Conservation (phyloP, 345 rosid genomes). For the Heritiera fomes region DNA sequence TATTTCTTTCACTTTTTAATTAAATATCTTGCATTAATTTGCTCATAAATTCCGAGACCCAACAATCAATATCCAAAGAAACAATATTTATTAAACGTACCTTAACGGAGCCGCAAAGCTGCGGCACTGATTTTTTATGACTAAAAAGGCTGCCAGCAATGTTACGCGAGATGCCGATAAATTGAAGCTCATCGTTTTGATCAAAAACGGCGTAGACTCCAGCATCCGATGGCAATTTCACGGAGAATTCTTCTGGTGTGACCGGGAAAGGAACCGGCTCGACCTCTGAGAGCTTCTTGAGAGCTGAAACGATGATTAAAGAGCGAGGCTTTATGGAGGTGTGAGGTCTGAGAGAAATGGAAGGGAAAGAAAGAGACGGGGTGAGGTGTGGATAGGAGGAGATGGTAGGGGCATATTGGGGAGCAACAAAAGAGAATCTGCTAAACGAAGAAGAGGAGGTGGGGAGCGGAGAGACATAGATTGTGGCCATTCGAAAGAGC, state of each 20-base stretch:
- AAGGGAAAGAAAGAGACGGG: slow-evolving; percentile 38
- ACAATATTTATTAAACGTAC: slow-evolving; percentile 27
- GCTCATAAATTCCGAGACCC: neutral
- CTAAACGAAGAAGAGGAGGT: slow-evolving; percentile 45
- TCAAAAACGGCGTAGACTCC: slow-evolving; percentile 88
- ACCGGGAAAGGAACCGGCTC: slow-evolving; percentile 42
- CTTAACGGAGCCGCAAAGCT: slow-evolving; percentile 75
- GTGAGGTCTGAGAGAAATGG: slow-evolving; percentile 42
- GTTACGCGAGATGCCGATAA: slow-evolving; percentile 81
- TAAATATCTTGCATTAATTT: neutral
- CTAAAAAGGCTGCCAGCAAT: slow-evolving; percentile 65
- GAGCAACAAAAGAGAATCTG: slow-evolving; percentile 17
- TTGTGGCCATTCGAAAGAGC: slow-evolving; percentile 42
- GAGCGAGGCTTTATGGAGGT: slow-evolving; percentile 36
- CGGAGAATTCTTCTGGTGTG: slow-evolving; percentile 35
- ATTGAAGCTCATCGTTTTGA: slow-evolving; percentile 61
- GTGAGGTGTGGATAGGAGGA: slow-evolving; percentile 42
- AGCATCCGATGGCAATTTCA: slow-evolving; percentile 48
- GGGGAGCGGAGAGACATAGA: slow-evolving; percentile 41
- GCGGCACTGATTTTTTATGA: slow-evolving; percentile 70
- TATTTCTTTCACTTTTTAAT: neutral
- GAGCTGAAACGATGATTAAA: slow-evolving; percentile 41
- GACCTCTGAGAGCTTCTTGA: slow-evolving; percentile 51
- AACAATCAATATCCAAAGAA: neutral
- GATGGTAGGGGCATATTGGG: slow-evolving; percentile 45